Percentiles rank a stretch among this genome's conserved stretches.
Evolutionary conservation across 2,329 filamentous ascomycete species (phyloP).

Genomic region (Pseudocercospora musae): DNA sequence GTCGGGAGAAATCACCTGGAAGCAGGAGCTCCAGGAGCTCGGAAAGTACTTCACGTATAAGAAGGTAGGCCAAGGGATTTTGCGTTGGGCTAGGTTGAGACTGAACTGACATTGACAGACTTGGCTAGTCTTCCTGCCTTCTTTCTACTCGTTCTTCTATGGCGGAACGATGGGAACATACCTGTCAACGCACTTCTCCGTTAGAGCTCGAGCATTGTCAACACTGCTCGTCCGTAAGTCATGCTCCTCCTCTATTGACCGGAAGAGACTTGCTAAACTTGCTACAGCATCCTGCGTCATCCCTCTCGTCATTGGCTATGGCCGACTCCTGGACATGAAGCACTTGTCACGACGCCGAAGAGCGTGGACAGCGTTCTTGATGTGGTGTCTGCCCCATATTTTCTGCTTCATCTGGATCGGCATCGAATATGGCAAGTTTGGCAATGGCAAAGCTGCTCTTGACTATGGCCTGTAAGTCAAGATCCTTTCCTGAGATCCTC

Average conservation of each 20-base stretch:
- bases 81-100: not conserved
- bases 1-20: constrained; percentile 16
- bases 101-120: constrained; percentile 22
- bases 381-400: constrained; percentile 33
- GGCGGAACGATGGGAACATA: constrained; percentile 40
- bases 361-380: constrained; percentile 30
- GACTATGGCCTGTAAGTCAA: constrained; percentile 19
- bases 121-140: constrained; percentile 36
- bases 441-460: constrained; percentile 5
- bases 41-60: constrained; percentile 24
- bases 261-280: not conserved
- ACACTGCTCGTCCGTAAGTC: constrained; percentile 34
- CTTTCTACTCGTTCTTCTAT: constrained; percentile 42
- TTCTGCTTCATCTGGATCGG: constrained; percentile 36
- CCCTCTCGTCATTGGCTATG: constrained; percentile 24
- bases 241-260: not conserved
- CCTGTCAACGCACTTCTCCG: constrained; percentile 36
- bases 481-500: not conserved
- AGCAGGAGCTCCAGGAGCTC: constrained; percentile 26
- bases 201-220: constrained; percentile 35
- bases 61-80: constrained; percentile 24
- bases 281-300: constrained; percentile 22
- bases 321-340: constrained; percentile 28
- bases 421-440: constrained; percentile 20
- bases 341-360: constrained; percentile 31